phyloP scores from a whole-genome alignment of 1,139 yeast species.

The Nakaseomyces bracarensis region DNA sequence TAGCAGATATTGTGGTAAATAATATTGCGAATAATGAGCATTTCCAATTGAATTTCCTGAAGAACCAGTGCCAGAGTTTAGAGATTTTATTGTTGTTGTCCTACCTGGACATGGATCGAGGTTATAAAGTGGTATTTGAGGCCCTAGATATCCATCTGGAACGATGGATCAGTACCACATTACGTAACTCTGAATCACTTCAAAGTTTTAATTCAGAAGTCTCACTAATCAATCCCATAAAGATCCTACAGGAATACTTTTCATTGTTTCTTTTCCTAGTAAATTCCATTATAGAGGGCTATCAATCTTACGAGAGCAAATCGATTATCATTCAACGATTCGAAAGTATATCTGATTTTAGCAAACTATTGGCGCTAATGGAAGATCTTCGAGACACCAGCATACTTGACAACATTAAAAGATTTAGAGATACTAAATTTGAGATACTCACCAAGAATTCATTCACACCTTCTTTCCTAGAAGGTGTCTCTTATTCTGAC shows the following conservation, averaged over 20 bases:
- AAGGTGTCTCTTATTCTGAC: constrained; percentile 18
- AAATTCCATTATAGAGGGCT: constrained; percentile 15
- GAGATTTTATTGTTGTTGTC: constrained; percentile 15
- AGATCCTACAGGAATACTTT: constrained; percentile 13
- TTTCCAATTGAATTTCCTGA: constrained; percentile 1
- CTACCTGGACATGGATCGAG: constrained; percentile 10
- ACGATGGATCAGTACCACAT: neutral
- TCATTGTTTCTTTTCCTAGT: constrained; percentile 13
- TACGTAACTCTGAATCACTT: constrained; percentile 4
- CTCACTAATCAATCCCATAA: constrained; percentile 12
- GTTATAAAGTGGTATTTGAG: constrained; percentile 3
- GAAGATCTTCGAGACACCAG: constrained; percentile 1
- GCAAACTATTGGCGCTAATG: neutral
- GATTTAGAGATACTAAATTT: constrained; percentile 1
- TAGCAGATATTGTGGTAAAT: neutral
- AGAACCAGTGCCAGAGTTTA: constrained; percentile 11
- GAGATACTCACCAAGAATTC: constrained; percentile 3
- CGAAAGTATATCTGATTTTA: constrained; percentile 1
- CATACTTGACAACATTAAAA: constrained; percentile 1
- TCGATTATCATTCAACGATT: constrained; percentile 1
- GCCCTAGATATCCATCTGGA: constrained; percentile 3
- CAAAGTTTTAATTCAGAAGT: constrained; percentile 5
- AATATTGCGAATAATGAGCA: neutral
- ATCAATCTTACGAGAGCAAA: constrained; percentile 5
- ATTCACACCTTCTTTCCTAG: neutral